A percentile compares a stretch with the other conserved stretches of the same genome.
Evolutionary conservation across 768 basidiomycete genomes (phyloP).

Genomic region (Boletus vinaceobasis): DNA sequence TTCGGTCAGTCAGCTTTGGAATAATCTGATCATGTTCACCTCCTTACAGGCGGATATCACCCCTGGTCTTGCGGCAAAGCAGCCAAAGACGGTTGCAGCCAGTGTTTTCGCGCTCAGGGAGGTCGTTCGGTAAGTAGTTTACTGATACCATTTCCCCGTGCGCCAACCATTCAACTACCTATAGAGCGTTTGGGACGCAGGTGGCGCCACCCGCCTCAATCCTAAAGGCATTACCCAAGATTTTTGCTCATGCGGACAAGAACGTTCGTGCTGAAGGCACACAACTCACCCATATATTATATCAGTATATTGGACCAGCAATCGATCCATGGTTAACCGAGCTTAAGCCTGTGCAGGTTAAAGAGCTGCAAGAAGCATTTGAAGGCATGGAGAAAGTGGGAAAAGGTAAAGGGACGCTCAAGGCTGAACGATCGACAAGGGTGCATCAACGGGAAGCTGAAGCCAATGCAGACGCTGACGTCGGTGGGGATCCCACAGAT

Average conservation of each 20-base stretch:
- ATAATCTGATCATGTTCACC: constrained; percentile 26
- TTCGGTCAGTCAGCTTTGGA: constrained; percentile 27
- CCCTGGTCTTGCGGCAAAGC: constrained; percentile 85
- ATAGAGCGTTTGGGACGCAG: constrained; percentile 76
- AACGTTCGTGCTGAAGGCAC: constrained; percentile 91
- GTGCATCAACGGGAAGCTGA: constrained; percentile 72
- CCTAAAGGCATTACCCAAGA: constrained; percentile 86
- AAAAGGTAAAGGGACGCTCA: constrained; percentile 77
- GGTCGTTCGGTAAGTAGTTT: constrained; percentile 63
- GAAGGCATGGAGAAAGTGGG: constrained; percentile 80
- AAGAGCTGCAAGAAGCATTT: constrained; percentile 91
- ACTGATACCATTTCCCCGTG: neutral
- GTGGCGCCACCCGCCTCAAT: constrained; percentile 71
- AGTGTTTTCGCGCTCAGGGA: constrained; percentile 78
- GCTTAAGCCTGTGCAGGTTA: constrained; percentile 94
- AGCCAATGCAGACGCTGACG: constrained; percentile 36
- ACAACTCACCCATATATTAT: constrained; percentile 67
- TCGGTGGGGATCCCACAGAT: constrained; percentile 35
- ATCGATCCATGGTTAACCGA: constrained; percentile 85
- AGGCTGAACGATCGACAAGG: constrained; percentile 76
- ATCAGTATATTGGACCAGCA: constrained; percentile 81
- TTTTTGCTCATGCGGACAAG: constrained; percentile 94
- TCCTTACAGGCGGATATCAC: constrained; percentile 64
- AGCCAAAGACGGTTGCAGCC: constrained; percentile 89
- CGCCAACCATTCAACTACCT: neutral